Evolutionary conservation across 768 basidiomycete species (phyloP), one percentile per base, ranked within the genome.

Genomic region (Austroboletus festivus): DNA sequence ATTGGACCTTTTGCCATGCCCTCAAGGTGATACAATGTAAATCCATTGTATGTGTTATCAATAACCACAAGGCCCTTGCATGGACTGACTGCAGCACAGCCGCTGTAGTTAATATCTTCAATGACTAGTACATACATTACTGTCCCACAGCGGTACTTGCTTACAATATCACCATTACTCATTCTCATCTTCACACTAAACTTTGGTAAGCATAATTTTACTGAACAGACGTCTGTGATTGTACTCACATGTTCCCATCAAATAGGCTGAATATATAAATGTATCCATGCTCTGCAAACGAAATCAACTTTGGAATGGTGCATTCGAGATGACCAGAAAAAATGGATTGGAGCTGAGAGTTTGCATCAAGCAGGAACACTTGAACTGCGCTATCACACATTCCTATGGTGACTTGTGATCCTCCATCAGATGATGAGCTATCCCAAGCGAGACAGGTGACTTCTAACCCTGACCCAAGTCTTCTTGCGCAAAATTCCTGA

Each of bases 161-260:
- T 21, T 1, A 53, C 2, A 0, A 55, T 5, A 1, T 18, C 18
- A 9, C 54, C 54, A 31, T 47, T 18, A 12, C n/a, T 9, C 12
- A 16, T n/a, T 4, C 15, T 33, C 31, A 33, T 33, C 12, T 13
- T 33, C 10, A 33, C 15, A 15, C 31, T 33, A 15, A 33, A 28
- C 28, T 12, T 12, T 28, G 12, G n/a, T n/a, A 28, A 22, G 3
- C 15, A 43, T 33, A 3, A 20, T 24, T 33, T 20, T 19, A 33
- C 20, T 18, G 20, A 35, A 8, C 28, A 33, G 31, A 13, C 15
- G n/a, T n/a, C n/a, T n/a, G n/a, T n/a, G n/a, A n/a, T 33, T 31
- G 28, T 28, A 28, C 48, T 44, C 8, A 53, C 52, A 53, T 15
- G 3, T 53, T 53, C 13, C 52, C 47, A 42, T 53, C 39, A n/a